Conservation (phyloP, 2,329 filamentous ascomycete species). For the Botrytis hyacinthi region DNA sequence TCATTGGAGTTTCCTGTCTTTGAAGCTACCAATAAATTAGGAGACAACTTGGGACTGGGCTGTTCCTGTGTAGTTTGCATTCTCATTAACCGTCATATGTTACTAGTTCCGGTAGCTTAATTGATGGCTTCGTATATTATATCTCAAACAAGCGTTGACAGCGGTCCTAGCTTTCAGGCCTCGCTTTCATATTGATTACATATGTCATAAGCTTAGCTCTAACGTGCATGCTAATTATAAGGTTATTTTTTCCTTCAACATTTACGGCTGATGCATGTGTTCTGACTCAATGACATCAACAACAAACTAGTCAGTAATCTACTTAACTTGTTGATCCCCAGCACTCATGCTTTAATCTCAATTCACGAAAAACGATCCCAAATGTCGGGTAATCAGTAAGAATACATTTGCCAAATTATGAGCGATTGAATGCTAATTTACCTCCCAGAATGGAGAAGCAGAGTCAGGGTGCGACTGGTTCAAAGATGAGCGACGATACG, state of each 20-base stretch:
- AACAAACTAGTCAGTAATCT: not conserved
- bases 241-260: not conserved
- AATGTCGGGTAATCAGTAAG: conserved; percentile 6
- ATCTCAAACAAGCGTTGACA: not conserved
- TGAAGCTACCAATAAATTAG: not conserved
- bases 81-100: not conserved
- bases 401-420: not conserved
- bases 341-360: not conserved
- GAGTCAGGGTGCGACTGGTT: not conserved
- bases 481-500: not conserved
- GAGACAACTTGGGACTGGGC: no score
- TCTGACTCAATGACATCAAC: not conserved
- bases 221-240: not conserved
- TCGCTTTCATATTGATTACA: not conserved
- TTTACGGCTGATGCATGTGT: not conserved
- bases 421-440: not conserved
- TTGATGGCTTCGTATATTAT: not conserved
- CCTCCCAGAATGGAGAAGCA: not conserved
- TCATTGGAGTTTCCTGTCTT: not conserved
- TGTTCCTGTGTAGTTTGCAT: not conserved
- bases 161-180: not conserved
- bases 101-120: not conserved
- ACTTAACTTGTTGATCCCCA: not conserved
- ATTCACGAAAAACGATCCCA: not conserved
- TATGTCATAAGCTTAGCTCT: not conserved